Evolutionary conservation across 2,329 filamentous ascomycete genomes (phyloP).

Genomic region (Zymoseptoria crescenta): DNA sequence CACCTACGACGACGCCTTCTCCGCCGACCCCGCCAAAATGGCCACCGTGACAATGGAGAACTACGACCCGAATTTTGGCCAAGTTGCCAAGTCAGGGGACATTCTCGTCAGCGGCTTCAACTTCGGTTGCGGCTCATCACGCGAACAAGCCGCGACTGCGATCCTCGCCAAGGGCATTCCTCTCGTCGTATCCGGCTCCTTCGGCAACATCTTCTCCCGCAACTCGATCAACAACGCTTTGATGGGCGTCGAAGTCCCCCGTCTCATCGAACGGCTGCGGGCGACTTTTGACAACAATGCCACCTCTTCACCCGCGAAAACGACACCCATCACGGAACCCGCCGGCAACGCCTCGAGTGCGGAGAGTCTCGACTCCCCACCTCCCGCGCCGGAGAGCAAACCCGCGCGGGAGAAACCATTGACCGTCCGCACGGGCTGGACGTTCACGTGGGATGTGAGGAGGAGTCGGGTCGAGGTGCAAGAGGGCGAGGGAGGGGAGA

Average conservation of each 20-base stretch:
- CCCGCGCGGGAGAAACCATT: slow-evolving; percentile 45
- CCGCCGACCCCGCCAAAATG: slow-evolving; percentile 69
- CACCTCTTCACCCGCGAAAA: slow-evolving; percentile 13
- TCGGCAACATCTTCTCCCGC: slow-evolving; percentile 74
- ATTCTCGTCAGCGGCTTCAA: slow-evolving; percentile 82
- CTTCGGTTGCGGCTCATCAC: slow-evolving; percentile 73
- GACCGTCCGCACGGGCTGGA: slow-evolving; percentile 76
- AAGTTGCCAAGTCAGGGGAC: slow-evolving; percentile 59
- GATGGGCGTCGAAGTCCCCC: slow-evolving; percentile 62
- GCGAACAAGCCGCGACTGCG: slow-evolving; percentile 84
- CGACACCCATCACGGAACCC: slow-evolving; percentile 44
- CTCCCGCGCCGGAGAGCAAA: slow-evolving; percentile 30
- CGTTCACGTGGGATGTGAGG: slow-evolving; percentile 69
- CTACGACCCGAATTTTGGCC: slow-evolving; percentile 68
- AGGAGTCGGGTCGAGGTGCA: slow-evolving; percentile 62
- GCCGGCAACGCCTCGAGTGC: slow-evolving; percentile 32
- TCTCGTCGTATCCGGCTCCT: slow-evolving; percentile 71
- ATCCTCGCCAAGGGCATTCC: slow-evolving; percentile 74
- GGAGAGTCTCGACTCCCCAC: slow-evolving; percentile 45
- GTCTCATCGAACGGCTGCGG: slow-evolving; percentile 57
- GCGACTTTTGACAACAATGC: slow-evolving; percentile 43
- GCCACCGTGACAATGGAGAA: slow-evolving; percentile 88
- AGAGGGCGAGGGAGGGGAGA: slow-evolving; percentile 58
- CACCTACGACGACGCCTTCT: slow-evolving; percentile 82
- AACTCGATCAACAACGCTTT: slow-evolving; percentile 76